These are phyloP conservation scores for Elsinoe batatas DNA, from an alignment of 2,329 filamentous ascomycete species.

Conservation along the genomic window DNA sequence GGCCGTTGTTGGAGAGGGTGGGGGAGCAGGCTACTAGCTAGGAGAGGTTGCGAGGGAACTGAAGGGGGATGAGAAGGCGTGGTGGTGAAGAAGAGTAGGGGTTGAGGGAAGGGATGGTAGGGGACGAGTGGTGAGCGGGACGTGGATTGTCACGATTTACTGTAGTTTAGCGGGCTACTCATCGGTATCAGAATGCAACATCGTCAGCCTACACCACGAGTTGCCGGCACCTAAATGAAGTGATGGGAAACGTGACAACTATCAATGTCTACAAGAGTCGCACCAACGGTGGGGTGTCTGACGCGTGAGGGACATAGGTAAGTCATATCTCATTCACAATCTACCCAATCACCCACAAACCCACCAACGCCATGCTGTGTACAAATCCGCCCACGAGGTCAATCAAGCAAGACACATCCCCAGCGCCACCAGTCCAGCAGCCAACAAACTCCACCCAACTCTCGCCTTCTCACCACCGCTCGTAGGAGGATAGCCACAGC, in stretches of 20 bases:
- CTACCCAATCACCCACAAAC: neutral
- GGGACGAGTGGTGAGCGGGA: no score
- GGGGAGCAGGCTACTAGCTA: conserved; percentile 30
- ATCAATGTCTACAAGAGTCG: no score
- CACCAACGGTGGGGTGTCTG: no score
- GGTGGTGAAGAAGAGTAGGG: neutral
- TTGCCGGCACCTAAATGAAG: no score
- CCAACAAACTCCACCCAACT: neutral
- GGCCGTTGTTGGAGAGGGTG: conserved; percentile 36
- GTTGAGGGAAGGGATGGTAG: neutral
- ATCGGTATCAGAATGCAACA: no score
- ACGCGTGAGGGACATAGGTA: no score
- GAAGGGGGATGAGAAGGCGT: neutral
- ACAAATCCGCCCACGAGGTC: neutral
- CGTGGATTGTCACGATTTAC: no score
- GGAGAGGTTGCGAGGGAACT: neutral
- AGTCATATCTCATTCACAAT: no score
- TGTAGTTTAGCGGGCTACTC: no score
- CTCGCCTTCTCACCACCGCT: neutral
- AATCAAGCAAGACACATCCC: neutral
- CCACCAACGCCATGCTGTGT: conserved; percentile 1
- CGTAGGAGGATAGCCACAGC: conserved; percentile 40
- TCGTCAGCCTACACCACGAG: no score
- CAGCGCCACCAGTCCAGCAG: neutral
- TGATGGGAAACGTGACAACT: no score